Evolutionary conservation across 495 filamentous ascomycete species (phyloP), one percentile per base, ranked within the genome.

Genomic region (Acidomyces sp.): DNA sequence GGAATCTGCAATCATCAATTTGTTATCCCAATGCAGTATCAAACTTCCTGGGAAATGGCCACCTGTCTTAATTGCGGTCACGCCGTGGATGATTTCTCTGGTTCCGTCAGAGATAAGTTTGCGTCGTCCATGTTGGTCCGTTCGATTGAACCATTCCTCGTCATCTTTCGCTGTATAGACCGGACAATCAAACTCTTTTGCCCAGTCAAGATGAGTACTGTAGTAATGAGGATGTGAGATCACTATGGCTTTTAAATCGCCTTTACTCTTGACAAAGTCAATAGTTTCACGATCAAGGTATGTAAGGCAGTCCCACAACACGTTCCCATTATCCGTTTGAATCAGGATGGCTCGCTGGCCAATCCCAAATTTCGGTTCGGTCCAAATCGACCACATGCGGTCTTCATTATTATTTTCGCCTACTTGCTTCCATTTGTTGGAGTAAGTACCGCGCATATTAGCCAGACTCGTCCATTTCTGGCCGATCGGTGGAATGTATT

Each of bases 171-270:
- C 61, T 0, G 81, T 40, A 37, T 75, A 83, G 0, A 86, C 69
- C 0, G 69, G 70, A 48, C 79, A 84, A 1, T 61, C 41, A 38
- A 88, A 84, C 1, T 55, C 53, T 22, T 60, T 51, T 0, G 76
- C 74, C 82, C 82, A 88, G 28, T 74, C 68, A 0, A 75, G 46
- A 46, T 82, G 72, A 7, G 80, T 77, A 12, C 71, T 71, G 57
- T 82, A 86, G 55, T 77, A 88, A 54, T 88, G 82, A 24, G 82
- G 82, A 55, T 88, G 82, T 0, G 71, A 77, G 48, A 88, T 85
- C 30, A 85, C 73, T 26, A 85, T 85, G 0, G 72, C 80, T n/a
- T 64, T 59, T 2, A 87, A 50, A 0, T 77, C 78, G 31, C 81
- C 81, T 35, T 54, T 58, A 20, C 42, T 41, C 10, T 51, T 50